Evolutionary conservation across 2,329 filamentous ascomycete species (phyloP).

Genomic region (Fusarium paranaense): DNA sequence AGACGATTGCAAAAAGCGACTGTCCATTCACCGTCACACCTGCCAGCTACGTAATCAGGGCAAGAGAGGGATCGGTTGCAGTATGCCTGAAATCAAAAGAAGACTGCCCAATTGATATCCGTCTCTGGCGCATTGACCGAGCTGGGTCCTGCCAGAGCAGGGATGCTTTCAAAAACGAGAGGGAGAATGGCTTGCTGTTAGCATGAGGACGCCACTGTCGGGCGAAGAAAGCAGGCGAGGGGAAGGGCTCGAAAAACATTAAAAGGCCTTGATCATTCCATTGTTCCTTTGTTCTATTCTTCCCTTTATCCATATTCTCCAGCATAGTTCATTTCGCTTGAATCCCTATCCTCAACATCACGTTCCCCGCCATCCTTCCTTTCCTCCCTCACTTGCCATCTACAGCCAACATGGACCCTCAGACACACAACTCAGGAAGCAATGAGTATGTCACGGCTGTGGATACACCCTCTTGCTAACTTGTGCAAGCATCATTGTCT

Average conservation of each 20-base stretch:
- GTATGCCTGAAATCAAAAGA: not conserved
- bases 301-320: not conserved
- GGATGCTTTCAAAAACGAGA: not conserved
- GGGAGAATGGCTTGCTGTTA: not conserved
- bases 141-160: not conserved
- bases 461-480: not conserved
- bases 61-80: too few species aligned
- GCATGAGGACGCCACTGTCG: not conserved
- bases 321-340: not conserved
- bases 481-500: not conserved
- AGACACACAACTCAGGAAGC: not conserved
- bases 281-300: not conserved
- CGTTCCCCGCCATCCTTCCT: too few species aligned
- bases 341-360: not conserved
- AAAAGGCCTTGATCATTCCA: not conserved
- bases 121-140: not conserved
- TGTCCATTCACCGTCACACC: not conserved
- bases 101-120: not conserved
- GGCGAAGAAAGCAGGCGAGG: not conserved
- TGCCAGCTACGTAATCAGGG: not conserved
- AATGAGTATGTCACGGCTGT: not conserved
- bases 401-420: not conserved
- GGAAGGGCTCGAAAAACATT: not conserved
- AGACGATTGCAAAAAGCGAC: not conserved
- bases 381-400: too few species aligned